Evolutionary conservation across 805 yeast species (phyloP).

Genomic region (Candida nemodendra): DNA sequence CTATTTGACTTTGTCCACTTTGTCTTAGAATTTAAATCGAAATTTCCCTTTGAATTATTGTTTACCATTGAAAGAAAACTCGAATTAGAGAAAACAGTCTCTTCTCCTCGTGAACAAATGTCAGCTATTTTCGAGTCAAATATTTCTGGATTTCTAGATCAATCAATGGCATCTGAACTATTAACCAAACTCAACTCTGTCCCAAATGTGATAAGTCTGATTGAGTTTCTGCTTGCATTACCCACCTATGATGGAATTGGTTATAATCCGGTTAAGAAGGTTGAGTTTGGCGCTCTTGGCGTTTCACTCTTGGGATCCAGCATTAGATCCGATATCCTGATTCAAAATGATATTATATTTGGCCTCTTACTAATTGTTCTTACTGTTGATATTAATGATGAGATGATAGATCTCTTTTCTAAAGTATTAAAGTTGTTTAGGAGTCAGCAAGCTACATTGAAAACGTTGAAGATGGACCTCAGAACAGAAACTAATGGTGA

Average conservation of each 20-base stretch:
- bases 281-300: constrained; percentile 27
- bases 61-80: constrained; percentile 35
- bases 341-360: constrained; percentile 22
- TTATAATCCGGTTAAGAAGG: constrained; percentile 19
- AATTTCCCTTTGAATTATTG: constrained; percentile 38
- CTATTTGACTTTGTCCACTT: constrained; percentile 27
- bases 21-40: constrained; percentile 36
- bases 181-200: constrained; percentile 40
- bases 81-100: constrained; percentile 36
- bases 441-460: constrained; percentile 7
- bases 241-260: constrained; percentile 23
- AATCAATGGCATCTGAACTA: constrained; percentile 36
- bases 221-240: constrained; percentile 36
- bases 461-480: constrained; percentile 6
- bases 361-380: constrained; percentile 29
- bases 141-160: constrained; percentile 42
- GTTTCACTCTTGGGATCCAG: constrained; percentile 19
- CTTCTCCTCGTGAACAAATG: constrained; percentile 35
- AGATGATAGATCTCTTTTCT: constrained; percentile 23
- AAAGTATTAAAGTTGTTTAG: constrained; percentile 17
- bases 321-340: constrained; percentile 17
- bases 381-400: constrained; percentile 33
- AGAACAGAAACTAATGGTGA: constrained; percentile 2
- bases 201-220: constrained; percentile 34
- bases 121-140: constrained; percentile 39